phyloP scores from a whole-genome alignment of 306 rosid genomes.

The Cyclanthera cordifolia region DNA sequence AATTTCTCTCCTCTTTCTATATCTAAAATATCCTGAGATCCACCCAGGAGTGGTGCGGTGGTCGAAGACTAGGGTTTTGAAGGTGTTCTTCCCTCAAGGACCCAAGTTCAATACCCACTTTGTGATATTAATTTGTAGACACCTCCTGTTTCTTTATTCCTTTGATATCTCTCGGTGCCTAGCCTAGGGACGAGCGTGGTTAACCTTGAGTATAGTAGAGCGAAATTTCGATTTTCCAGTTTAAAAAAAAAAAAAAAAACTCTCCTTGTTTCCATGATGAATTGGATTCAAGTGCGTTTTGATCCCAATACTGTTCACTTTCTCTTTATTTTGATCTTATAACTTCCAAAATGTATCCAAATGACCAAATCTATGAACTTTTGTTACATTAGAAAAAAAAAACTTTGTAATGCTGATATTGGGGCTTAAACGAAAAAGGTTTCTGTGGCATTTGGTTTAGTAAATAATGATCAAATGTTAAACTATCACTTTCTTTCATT shows the following conservation, averaged over 20 bases:
- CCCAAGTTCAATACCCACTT: too few relatives aligned
- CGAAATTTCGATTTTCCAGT: too few relatives aligned
- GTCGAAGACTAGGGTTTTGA: too few relatives aligned
- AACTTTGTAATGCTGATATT: not conserved
- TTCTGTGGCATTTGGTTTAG: not conserved
- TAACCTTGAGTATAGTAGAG: too few relatives aligned
- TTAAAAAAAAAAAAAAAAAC: too few relatives aligned
- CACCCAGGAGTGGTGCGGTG: too few relatives aligned
- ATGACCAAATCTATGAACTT: not conserved
- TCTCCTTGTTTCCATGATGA: not conserved
- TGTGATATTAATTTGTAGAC: too few relatives aligned
- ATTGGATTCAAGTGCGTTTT: not conserved
- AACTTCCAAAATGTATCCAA: not conserved
- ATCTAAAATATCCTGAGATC: too few relatives aligned
- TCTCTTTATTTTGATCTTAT: not conserved
- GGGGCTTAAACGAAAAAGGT: not conserved
- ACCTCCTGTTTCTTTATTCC: too few relatives aligned
- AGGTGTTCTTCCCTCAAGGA: too few relatives aligned
- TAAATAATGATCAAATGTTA: not conserved
- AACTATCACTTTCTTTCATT: not conserved
- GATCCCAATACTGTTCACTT: not conserved
- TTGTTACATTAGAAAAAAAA: not conserved
- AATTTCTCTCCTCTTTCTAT: not conserved
- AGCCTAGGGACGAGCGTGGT: too few relatives aligned
- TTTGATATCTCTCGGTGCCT: too few relatives aligned